Conservation (phyloP, 306 rosid species). For the Casuarina cunninghamiana region DNA sequence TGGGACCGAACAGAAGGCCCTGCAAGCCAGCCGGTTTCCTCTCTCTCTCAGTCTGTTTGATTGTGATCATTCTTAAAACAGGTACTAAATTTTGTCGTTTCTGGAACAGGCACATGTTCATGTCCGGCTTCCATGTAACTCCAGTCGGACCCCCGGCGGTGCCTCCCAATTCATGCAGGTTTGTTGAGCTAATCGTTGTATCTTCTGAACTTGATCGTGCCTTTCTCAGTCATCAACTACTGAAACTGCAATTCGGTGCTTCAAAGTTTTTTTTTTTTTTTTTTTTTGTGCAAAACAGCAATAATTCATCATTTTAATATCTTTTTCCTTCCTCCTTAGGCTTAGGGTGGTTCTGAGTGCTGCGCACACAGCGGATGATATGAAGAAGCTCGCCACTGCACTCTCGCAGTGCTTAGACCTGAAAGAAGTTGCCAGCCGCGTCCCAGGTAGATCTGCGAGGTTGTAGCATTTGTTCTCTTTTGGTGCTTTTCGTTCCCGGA, state of each 20-base stretch:
- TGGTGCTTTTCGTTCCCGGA: background rate
- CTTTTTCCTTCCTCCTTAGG: conserved; percentile 34
- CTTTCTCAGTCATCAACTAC: background rate
- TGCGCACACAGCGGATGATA: conserved; percentile 69
- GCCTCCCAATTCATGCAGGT: conserved; percentile 99
- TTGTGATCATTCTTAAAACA: background rate
- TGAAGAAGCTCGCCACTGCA: conserved; percentile 66
- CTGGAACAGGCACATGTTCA: conserved; percentile 66
- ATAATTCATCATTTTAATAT: conserved; percentile 2
- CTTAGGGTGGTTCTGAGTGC: conserved; percentile 77
- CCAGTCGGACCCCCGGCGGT: conserved; percentile 96
- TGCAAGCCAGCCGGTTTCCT: conserved; percentile 74
- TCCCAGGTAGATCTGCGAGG: conserved; percentile 52
- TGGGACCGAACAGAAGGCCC: conserved; percentile 85
- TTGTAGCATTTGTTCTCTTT: conserved; percentile 32
- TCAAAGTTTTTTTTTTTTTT: background rate
- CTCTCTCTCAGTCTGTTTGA: conserved; percentile 7
- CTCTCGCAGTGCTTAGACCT: conserved; percentile 66
- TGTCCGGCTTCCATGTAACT: conserved; percentile 91
- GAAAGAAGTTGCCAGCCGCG: conserved; percentile 52
- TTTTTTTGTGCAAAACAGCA: background rate
- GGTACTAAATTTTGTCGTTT: conserved; percentile 13
- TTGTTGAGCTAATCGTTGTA: conserved; percentile 7
- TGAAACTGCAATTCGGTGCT: background rate
- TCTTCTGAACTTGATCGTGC: background rate